Percentiles rank a stretch among this genome's conserved stretches.
Conservation (phyloP, 2,329 filamentous ascomycete species). For the Boeremia lycopersici region DNA sequence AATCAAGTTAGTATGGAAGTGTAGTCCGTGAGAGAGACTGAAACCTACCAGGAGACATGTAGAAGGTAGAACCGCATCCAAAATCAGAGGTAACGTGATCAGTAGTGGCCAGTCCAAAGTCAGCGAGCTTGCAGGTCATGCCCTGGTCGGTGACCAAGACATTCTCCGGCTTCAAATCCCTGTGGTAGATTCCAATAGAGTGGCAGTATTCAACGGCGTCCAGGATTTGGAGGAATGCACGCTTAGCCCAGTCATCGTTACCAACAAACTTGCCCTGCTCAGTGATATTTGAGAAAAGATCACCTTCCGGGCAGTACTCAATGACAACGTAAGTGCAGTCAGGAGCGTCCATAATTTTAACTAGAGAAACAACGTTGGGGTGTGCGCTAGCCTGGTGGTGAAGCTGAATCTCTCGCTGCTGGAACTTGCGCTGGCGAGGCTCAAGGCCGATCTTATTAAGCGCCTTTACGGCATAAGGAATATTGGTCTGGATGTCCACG, state of each 20-base stretch:
- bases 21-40: conserved; percentile 17
- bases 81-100: conserved; percentile 88
- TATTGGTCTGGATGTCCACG: conserved; percentile 78
- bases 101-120: conserved; percentile 93
- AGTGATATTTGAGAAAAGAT: conserved; percentile 97
- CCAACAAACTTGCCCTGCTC: conserved; percentile 91
- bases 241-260: conserved; percentile 86
- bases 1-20: conserved; percentile 38
- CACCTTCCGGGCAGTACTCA: conserved; percentile 96
- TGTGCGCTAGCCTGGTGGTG: conserved; percentile 90
- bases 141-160: conserved; percentile 89
- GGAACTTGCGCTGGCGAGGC: conserved; percentile 83
- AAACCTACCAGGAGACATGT: conserved; percentile 95
- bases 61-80: conserved; percentile 97
- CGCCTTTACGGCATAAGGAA: conserved; percentile 93
- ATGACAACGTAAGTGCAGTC: conserved; percentile 97
- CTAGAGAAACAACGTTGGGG: conserved; percentile 89
- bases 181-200: conserved; percentile 89
- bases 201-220: conserved; percentile 97
- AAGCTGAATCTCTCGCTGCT: conserved; percentile 88
- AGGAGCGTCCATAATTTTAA: conserved; percentile 87
- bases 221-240: conserved; percentile 91
- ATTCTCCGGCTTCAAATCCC: conserved; percentile 98
- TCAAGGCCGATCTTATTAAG: conserved; percentile 94
- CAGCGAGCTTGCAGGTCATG: conserved; percentile 90